Conservation (phyloP, 176 grass and related monocot genomes). For the Otatea glauca region DNA sequence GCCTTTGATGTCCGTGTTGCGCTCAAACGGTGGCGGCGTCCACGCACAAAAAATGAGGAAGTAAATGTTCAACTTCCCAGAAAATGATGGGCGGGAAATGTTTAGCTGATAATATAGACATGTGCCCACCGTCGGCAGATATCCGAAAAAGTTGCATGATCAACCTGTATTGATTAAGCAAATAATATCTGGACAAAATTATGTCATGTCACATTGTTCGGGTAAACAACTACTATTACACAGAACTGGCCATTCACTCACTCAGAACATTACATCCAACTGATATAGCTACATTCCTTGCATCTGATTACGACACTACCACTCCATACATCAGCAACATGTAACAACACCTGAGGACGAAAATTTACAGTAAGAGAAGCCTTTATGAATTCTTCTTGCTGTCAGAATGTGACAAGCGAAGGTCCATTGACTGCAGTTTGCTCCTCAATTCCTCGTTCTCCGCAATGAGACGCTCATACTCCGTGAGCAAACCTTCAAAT, state of each 20-base stretch:
- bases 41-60: no score
- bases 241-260: neutral
- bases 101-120: no score
- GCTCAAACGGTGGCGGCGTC: no score
- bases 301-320: neutral
- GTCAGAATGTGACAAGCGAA: constrained; percentile 59
- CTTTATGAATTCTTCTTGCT: constrained; percentile 63
- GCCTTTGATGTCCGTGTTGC: no score
- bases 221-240: neutral
- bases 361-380: constrained; percentile 32
- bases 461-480: constrained; percentile 76
- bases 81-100: no score
- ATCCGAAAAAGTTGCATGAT: no score
- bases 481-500: constrained; percentile 72
- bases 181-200: neutral
- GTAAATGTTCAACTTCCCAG: no score
- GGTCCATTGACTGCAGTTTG: constrained; percentile 67
- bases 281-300: neutral
- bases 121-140: no score
- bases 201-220: neutral
- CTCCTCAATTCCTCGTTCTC: constrained; percentile 68
- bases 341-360: neutral
- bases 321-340: neutral
- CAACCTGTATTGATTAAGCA: no score
- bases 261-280: neutral